A percentile compares a stretch with the other conserved stretches of the same genome.
These are phyloP conservation scores for Zoysia japonica DNA, from an alignment of 176 grass and related monocot genomes.

Conservation along the genomic window DNA sequence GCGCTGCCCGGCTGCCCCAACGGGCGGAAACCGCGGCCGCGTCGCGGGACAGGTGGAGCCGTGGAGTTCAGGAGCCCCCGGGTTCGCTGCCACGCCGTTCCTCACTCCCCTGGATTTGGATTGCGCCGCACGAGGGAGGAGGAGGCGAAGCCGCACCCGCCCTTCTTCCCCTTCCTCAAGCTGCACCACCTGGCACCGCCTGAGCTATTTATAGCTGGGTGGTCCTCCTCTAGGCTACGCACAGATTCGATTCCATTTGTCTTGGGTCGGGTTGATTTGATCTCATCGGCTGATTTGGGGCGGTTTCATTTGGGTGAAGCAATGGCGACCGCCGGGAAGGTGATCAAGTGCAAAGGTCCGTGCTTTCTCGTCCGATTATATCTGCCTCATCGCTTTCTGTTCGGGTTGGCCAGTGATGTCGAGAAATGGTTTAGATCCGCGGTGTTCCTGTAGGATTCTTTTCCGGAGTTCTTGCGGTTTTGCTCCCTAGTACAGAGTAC, in stretches of 20 bases:
- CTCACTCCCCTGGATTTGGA: conserved; percentile 21
- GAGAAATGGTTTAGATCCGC: not conserved
- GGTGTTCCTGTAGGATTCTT: not conserved
- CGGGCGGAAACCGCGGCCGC: conserved; percentile 34
- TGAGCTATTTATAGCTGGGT: conserved; percentile 30
- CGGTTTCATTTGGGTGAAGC: not conserved
- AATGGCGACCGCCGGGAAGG: conserved; percentile 70
- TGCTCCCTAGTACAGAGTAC: not conserved
- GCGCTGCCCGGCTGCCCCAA: not conserved
- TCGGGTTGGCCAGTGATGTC: not conserved
- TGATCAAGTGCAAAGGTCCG: conserved; percentile 87
- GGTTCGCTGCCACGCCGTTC: conserved; percentile 36
- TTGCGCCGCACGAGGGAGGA: conserved; percentile 29
- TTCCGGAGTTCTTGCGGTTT: not conserved
- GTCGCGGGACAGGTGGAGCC: conserved; percentile 31
- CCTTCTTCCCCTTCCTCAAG: not conserved
- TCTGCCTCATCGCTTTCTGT: not conserved
- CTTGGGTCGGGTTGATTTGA: not conserved
- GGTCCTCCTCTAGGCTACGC: not conserved
- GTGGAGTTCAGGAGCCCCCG: not conserved
- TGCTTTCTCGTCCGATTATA: not conserved
- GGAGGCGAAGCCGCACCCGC: conserved; percentile 30
- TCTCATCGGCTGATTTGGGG: not conserved
- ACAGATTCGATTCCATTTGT: not conserved
- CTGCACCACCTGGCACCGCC: not conserved